Base-by-base conservation (phyloP, 805 yeast species). In the Candida maris region DNA sequence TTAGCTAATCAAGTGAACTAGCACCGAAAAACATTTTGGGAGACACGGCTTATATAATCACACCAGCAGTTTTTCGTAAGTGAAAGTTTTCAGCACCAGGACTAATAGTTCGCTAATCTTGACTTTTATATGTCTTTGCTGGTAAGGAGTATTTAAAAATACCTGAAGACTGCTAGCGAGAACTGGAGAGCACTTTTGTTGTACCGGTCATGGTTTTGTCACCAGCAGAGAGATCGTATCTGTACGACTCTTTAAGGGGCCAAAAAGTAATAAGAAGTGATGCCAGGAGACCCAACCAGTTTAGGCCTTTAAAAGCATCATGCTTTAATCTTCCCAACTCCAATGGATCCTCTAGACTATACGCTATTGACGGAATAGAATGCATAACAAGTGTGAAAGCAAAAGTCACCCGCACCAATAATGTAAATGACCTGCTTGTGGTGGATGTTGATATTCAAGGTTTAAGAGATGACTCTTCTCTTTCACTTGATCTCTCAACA, bases 341-440 rank as follows among this genome's bases (percentile, higher is more conserved):
- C 3, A 86, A 91, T 62, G 98, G 98, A 10, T 88, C 97, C 2
- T 83, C 97, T 0, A 73, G 95, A 63, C 76, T 91, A 14, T 73
- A 88, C 45, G 73, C 87, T 22, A 73, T 84, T 32, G 97, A 91
- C 59, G 97, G 98, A 16, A 77, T 87, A 43, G 97, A 93, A 61
- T 87, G 96, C 51, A 81, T 93, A 22, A 91, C 87, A 4, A 93
- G 97, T 53, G 73, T 91, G 32, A 93, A 93, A 61, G 77, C 89
- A 9, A 83, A 84, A 51, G 96, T 89, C 3, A 84, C 85, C 34
- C 38, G 48, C 22, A 39, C 55, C 2, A 41, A 61, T 44, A 41
- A 49, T 15, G 70, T 72, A 13, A 49, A 67, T 0, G 77, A 73
- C 14, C 62, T 86, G 24, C 65, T 89, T 7, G 78, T 79, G 30